These are phyloP conservation scores for Daldinia concentrica DNA, from an alignment of 495 filamentous ascomycete species.

Conservation along the genomic window DNA sequence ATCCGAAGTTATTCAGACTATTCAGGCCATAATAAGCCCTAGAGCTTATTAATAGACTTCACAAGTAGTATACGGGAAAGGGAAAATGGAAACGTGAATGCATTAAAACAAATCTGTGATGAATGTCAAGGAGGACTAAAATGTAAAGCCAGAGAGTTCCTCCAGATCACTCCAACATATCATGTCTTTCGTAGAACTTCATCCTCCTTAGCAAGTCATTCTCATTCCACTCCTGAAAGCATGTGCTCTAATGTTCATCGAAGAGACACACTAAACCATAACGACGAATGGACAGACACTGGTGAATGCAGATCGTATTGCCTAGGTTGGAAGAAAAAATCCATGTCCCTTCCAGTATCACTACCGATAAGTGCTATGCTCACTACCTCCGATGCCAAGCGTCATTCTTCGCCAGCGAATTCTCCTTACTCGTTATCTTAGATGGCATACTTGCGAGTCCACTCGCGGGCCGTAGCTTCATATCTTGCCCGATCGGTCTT, in stretches of 20 bases:
- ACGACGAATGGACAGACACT: conserved; percentile 44
- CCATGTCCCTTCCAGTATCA: conserved; percentile 27
- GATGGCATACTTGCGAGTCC: conserved; percentile 99
- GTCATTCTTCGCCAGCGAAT: conserved; percentile 2
- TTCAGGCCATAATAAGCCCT: not conserved
- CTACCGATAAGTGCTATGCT: conserved; percentile 33
- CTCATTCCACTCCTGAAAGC: conserved; percentile 22
- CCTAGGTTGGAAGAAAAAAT: conserved; percentile 39
- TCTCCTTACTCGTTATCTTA: conserved; percentile 46
- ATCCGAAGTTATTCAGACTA: not conserved
- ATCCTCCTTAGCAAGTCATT: conserved; percentile 34
- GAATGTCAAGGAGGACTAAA: conserved; percentile 28
- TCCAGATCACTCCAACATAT: conserved; percentile 32
- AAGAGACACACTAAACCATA: conserved; percentile 36
- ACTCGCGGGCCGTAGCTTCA: conserved; percentile 95
- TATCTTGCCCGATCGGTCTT: conserved; percentile 97
- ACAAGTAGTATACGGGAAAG: not conserved
- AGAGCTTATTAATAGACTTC: not conserved
- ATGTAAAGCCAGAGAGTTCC: conserved; percentile 29
- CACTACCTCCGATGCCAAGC: conserved; percentile 24
- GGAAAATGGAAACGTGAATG: conserved; percentile 24
- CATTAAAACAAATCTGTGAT: conserved; percentile 36
- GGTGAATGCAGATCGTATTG: conserved; percentile 45
- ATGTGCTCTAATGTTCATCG: conserved; percentile 28
- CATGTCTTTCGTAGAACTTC: conserved; percentile 36